Conservation (phyloP, 768 basidiomycete species). For the Russula ochroleuca region DNA sequence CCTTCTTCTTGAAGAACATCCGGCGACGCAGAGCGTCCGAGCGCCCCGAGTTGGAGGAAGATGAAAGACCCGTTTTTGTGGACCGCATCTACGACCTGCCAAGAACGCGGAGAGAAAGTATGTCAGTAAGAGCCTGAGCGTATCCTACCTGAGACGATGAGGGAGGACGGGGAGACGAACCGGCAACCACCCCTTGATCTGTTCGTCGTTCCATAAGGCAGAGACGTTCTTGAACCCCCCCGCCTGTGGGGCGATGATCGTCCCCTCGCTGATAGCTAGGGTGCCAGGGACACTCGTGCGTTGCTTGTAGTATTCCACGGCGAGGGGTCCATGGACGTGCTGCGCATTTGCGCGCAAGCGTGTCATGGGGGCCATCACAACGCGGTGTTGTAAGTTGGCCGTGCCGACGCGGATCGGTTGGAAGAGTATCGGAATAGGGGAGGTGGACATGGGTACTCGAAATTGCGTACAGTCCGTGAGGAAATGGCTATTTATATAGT, state of each 20-base stretch:
- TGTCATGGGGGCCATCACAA: constrained; percentile 54
- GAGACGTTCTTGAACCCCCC: constrained; percentile 51
- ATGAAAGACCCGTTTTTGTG: constrained; percentile 37
- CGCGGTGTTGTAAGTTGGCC: constrained; percentile 43
- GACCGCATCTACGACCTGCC: constrained; percentile 30
- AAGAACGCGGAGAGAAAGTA: neutral
- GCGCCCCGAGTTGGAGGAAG: constrained; percentile 39
- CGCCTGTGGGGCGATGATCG: constrained; percentile 47
- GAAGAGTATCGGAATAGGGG: constrained; percentile 37
- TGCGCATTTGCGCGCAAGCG: constrained; percentile 39
- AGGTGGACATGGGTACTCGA: neutral
- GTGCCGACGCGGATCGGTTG: constrained; percentile 45
- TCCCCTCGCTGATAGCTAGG: constrained; percentile 54
- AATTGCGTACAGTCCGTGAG: neutral
- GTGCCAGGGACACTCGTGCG: constrained; percentile 47
- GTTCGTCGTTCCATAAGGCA: constrained; percentile 59
- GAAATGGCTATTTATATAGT: neutral
- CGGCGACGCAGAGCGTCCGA: constrained; percentile 33
- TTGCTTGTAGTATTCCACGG: constrained; percentile 47
- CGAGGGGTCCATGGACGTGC: constrained; percentile 38
- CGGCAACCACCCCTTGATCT: constrained; percentile 49
- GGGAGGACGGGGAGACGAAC: constrained; percentile 29
- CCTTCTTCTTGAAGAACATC: constrained; percentile 2
- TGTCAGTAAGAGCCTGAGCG: neutral
- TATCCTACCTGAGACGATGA: neutral